phyloP scores from a whole-genome alignment of 345 rosid species.

The Geranium brycei region DNA sequence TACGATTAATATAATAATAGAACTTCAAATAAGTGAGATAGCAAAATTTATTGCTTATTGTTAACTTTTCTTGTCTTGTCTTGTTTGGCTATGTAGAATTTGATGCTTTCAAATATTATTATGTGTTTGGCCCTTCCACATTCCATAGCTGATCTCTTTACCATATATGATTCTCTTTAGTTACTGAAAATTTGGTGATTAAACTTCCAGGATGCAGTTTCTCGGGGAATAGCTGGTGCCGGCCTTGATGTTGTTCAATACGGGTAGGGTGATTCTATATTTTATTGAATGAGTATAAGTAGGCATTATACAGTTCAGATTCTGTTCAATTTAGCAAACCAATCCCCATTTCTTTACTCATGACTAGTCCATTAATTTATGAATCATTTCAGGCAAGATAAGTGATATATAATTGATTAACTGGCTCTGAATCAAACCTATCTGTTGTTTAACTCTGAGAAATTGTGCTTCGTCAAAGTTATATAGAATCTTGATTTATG shows the following conservation, averaged over 20 bases:
- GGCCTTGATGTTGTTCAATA: constrained; percentile 76
- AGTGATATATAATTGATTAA: neutral
- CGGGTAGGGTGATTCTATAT: constrained; percentile 45
- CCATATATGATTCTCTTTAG: neutral
- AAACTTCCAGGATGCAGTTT: constrained; percentile 67
- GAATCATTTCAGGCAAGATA: neutral
- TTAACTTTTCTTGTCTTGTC: neutral
- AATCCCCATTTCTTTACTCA: neutral
- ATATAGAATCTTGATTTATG: too few species aligned
- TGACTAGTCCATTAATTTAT: neutral
- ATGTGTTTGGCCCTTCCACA: neutral
- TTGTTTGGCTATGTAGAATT: neutral
- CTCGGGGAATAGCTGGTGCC: constrained; percentile 61
- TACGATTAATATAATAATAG: too few species aligned
- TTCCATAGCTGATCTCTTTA: neutral
- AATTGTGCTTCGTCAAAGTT: too few species aligned
- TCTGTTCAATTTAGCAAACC: neutral
- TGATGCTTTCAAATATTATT: neutral
- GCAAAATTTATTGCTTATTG: neutral
- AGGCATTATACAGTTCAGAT: neutral
- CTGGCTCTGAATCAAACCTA: neutral
- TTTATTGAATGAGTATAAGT: neutral
- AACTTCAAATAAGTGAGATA: neutral
- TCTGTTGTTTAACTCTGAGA: neutral
- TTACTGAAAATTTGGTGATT: constrained; percentile 12